These are phyloP conservation scores for Anacardium occidentale DNA, from an alignment of 345 rosid species.

Conservation along the genomic window DNA sequence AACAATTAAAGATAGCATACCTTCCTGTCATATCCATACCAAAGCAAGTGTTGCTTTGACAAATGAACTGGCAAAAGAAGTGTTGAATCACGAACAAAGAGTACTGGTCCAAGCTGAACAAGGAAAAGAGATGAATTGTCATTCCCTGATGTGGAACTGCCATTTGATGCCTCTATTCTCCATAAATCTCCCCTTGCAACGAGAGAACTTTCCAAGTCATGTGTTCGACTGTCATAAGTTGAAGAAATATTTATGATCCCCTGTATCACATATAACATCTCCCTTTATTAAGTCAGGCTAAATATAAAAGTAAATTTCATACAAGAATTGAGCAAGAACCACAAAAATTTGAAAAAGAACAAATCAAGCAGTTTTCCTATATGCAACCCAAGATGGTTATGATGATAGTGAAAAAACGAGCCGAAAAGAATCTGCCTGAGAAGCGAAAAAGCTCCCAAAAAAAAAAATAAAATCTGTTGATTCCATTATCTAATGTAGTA, in stretches of 20 bases:
- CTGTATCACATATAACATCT: constrained; percentile 32
- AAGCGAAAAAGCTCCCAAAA: too few relatives aligned
- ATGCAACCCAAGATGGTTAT: neutral
- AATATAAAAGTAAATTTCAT: neutral
- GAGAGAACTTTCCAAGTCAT: constrained; percentile 66
- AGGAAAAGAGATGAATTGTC: constrained; percentile 82
- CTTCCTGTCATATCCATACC: constrained; percentile 98
- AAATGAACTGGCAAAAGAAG: constrained; percentile 89
- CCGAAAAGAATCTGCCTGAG: too few relatives aligned
- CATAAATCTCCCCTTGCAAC: constrained; percentile 95
- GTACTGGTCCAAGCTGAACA: constrained; percentile 89
- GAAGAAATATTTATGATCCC: constrained; percentile 72
- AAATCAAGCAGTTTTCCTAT: neutral
- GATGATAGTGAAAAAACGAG: neutral
- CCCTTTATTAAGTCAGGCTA: neutral
- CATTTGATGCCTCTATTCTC: constrained; percentile 84
- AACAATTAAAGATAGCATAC: constrained; percentile 37
- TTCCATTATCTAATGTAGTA: neutral
- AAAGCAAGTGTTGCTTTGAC: constrained; percentile 94
- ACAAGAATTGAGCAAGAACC: neutral
- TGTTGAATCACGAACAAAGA: constrained; percentile 82
- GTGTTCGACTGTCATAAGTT: constrained; percentile 74
- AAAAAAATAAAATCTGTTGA: neutral
- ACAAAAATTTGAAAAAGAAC: neutral
- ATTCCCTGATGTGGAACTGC: constrained; percentile 57